Percentiles rank a stretch among this genome's conserved stretches.
phyloP scores from a whole-genome alignment of 2,329 filamentous ascomycete species.

The Colletotrichum godetiae region DNA sequence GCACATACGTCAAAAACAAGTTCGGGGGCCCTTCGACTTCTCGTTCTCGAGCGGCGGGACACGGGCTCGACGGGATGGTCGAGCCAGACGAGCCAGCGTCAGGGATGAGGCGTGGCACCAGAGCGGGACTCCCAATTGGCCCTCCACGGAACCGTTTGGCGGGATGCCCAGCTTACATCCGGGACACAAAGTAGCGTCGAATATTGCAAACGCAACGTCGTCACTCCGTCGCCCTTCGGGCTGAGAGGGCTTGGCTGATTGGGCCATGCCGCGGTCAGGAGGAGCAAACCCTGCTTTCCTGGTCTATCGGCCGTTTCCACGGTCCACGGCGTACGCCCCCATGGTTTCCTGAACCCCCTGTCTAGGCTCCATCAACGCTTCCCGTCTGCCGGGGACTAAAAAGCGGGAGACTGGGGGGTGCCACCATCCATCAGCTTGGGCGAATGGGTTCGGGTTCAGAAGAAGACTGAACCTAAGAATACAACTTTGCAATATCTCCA shows the following conservation, averaged over 20 bases:
- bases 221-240: slow-evolving; percentile 14
- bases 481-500: neutral
- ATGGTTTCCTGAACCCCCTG: slow-evolving; percentile 4
- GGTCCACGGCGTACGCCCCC: neutral
- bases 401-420: slow-evolving; percentile 28
- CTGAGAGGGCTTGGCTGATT: slow-evolving; percentile 7
- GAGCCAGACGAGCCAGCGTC: slow-evolving; percentile 10
- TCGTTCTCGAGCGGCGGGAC: slow-evolving; percentile 16
- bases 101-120: slow-evolving; percentile 27
- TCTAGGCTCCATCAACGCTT: slow-evolving; percentile 18
- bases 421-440: slow-evolving; percentile 8
- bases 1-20: slow-evolving; percentile 21
- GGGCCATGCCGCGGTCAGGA: slow-evolving; percentile 13
- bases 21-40: neutral
- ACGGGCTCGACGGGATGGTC: slow-evolving; percentile 13
- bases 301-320: neutral
- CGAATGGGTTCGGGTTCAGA: slow-evolving; percentile 2
- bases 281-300: slow-evolving; percentile 22
- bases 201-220: slow-evolving; percentile 20
- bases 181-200: slow-evolving; percentile 18
- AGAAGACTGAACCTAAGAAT: neutral
- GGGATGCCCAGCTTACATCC: slow-evolving; percentile 13
- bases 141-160: slow-evolving; percentile 23
- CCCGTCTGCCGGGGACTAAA: slow-evolving; percentile 24
- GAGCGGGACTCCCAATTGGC: slow-evolving; percentile 6